Conservation (phyloP, 495 filamentous ascomycete genomes). For the Pseudevernia furfuracea region DNA sequence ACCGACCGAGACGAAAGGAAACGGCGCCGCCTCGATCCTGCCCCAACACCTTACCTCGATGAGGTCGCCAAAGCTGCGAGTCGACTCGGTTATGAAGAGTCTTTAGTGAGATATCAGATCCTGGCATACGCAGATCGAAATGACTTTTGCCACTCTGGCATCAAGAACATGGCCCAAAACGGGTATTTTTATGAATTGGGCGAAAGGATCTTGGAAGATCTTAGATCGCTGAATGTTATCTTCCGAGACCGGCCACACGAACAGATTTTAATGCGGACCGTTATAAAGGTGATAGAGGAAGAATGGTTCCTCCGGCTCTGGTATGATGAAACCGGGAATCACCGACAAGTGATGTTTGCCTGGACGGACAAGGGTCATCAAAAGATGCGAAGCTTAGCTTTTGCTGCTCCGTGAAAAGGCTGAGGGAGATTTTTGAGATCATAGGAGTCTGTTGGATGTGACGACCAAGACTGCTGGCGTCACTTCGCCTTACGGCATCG, state of each 20-base stretch:
- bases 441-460: no score
- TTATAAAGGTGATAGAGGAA: neutral
- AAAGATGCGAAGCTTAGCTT: neutral
- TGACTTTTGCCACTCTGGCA: neutral
- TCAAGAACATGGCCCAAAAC: neutral
- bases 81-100: neutral
- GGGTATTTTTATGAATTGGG: neutral
- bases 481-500: no score
- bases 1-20: neutral
- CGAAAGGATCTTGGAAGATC: neutral
- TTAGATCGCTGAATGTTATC: neutral
- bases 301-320: neutral
- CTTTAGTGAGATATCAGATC: neutral
- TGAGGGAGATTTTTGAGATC: neutral
- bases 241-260: neutral
- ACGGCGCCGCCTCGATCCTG: neutral
- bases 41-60: neutral
- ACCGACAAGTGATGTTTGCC: neutral
- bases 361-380: neutral
- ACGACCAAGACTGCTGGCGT: no score
- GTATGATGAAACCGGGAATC: neutral
- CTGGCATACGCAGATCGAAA: slow-evolving; percentile 2
- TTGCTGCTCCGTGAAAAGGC: neutral
- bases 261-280: neutral
- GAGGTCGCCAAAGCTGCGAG: neutral